Conservation (phyloP, 2,329 filamentous ascomycete genomes). For the Cordyceps fumosorosea region DNA sequence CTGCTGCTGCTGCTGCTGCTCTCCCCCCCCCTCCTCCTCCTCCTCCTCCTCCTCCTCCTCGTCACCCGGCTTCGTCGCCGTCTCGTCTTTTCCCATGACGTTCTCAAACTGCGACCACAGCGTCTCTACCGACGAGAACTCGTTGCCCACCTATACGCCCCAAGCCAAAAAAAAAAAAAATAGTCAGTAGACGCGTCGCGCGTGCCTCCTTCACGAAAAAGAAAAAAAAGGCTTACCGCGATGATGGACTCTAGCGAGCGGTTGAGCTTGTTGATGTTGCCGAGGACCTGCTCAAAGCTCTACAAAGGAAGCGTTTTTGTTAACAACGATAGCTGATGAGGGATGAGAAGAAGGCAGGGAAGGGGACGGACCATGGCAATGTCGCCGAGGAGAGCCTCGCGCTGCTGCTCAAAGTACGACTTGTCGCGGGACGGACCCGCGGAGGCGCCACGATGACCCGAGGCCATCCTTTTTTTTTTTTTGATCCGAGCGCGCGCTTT, state of each 20-base stretch:
- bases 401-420: slow-evolving; percentile 70
- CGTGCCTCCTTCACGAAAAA: background rate
- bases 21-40: slow-evolving; percentile 15
- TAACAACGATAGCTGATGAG: background rate
- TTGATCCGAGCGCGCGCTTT: background rate
- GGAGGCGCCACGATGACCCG: slow-evolving; percentile 23
- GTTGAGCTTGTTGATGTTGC: slow-evolving; percentile 94
- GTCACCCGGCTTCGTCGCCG: slow-evolving; percentile 17
- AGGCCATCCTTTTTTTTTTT: slow-evolving; percentile 23
- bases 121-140: slow-evolving; percentile 94
- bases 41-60: slow-evolving; percentile 21
- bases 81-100: slow-evolving; percentile 73
- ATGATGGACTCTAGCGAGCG: slow-evolving; percentile 87
- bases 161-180: no score
- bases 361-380: slow-evolving; percentile 55
- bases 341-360: background rate
- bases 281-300: slow-evolving; percentile 83
- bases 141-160: slow-evolving; percentile 68
- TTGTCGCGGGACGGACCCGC: slow-evolving; percentile 32
- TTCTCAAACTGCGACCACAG: slow-evolving; percentile 96
- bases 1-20: slow-evolving; percentile 6
- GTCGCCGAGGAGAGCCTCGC: slow-evolving; percentile 63
- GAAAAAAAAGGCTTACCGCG: slow-evolving; percentile 45
- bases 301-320: no score
- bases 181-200: background rate